Evolutionary conservation across 441 rosid genomes (phyloP), one percentile per base, ranked within the genome.

Genomic region (Mallotus japonicus): DNA sequence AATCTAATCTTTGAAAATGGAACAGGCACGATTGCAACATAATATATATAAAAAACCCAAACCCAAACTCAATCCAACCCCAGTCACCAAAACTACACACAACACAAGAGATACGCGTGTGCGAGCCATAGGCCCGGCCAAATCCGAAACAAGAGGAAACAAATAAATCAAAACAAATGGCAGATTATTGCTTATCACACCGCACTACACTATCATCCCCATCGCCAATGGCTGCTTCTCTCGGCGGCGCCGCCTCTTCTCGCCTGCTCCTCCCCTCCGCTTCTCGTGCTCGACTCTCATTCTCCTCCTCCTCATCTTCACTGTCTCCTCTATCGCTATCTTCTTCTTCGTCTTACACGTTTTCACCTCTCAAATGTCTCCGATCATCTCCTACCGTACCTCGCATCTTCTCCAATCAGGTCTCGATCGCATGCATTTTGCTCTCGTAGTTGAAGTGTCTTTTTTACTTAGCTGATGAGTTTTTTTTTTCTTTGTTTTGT

Each of bases 181-280:
- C 86, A 58, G 65, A 53, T 17, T 37, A 37, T 37, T 24, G 44
- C 20, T 10, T 62, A 66, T 76, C 83, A 50, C 77, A 47, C 9
- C 55, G 28, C 3, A 17, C 77, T 28, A 2, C 79, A 12, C 37
- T 56, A 16, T 71, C 79, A 11, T 77, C 73, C 15, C 65, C 63
- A 5, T 69, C 73, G 6, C 81, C 71, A 17, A 93, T 92, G 97
- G 87, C 87, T 92, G 87, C 87, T 50, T 85, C 91, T 62, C 80
- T 88, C 40, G 19, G 56, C 44, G 75, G 73, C 85, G 80, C 79
- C 86, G 82, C 84, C 86, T 79, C 84, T 81, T 70, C 88, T 75
- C 81, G 83, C 70, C 73, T 77, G 86, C 73, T 77, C 86, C 83
- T 85, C 75, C 69, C 88, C 80, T 57, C 85, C 51, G 69, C 84